A percentile compares a stretch with the other conserved stretches of the same genome.
Evolutionary conservation across 2,329 filamentous ascomycete species (phyloP).

Genomic region (Cercospora zeae-maydis): DNA sequence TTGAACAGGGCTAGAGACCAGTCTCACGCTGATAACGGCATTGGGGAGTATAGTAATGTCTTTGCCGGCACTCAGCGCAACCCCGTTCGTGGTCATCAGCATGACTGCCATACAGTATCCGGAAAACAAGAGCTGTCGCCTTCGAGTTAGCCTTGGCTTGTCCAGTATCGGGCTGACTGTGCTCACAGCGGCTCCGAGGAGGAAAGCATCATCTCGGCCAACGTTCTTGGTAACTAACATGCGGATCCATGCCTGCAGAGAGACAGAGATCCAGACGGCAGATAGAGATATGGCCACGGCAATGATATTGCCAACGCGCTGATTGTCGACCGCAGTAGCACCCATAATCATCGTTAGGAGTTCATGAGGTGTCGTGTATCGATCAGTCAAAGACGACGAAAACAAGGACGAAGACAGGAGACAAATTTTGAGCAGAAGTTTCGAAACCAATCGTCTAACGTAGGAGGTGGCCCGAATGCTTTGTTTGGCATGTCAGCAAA

Average conservation of each 20-base stretch:
- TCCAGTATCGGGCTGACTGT: neutral
- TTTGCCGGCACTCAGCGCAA: conserved; percentile 6
- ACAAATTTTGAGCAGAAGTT: neutral
- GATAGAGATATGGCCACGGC: conserved; percentile 11
- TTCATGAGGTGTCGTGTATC: neutral
- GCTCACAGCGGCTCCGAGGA: conserved; percentile 41
- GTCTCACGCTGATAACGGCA: conserved; percentile 10
- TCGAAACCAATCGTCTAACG: neutral
- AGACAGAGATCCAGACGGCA: conserved; percentile 38
- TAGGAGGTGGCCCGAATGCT: neutral
- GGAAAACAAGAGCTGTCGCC: conserved; percentile 18
- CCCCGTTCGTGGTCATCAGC: conserved; percentile 16
- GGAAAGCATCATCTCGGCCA: conserved; percentile 45
- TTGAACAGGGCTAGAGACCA: neutral
- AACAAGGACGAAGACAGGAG: neutral
- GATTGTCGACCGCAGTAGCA: neutral
- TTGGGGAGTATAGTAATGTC: conserved; percentile 6
- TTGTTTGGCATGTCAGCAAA: neutral
- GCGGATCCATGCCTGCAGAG: conserved; percentile 42
- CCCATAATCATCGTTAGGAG: conserved; percentile 10
- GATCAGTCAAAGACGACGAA: neutral
- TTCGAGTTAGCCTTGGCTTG: neutral
- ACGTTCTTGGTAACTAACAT: conserved; percentile 39
- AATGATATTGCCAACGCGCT: conserved; percentile 10
- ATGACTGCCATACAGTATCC: conserved; percentile 18